Evolutionary conservation across 306 rosid species (phyloP), one percentile per base, ranked within the genome.

Genomic region (Fagus sylvatica): DNA sequence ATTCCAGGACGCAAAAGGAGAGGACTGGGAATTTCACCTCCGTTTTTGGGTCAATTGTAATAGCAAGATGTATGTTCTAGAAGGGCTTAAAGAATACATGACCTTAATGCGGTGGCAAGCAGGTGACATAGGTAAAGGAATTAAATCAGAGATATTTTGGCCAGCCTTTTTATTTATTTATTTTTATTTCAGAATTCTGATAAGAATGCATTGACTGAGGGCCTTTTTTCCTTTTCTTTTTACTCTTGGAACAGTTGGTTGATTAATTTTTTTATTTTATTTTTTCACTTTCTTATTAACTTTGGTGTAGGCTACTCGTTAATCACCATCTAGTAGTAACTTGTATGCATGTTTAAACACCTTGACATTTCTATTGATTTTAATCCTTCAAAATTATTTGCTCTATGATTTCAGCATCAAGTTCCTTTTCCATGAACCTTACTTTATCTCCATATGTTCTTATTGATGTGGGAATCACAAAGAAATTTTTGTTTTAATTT

Each of bases 61-160:
- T 37, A 49, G 74, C 78, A 69, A 30, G 19, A 78, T 83, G 65
- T 78, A 78, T 7, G 66, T 78, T n/a, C 37, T 82, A 12, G 80
- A 69, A 51, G 86, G 86, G 34, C 41, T 82, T 11, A 82, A 11
- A 73, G 13, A 61, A 33, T 82, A 82, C 74, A 82, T 74, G 73
- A 28, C 39, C 55, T 30, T 7, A 3, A 74, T 64, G 74, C 57
- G 74, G 22, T 74, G 86, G 80, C 71, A 69, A 74, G 59, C 61
- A 34, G 83, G 86, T 42, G 86, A 83, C 42, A 43, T 13, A 69
- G 86, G 86, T 83, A 75, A 53, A 46, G 51, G 51, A 46, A 46
- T 46, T 10, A 10, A 46, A 46, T 0, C 1, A 4, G 51, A 46
- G 51, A 46, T 46, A 46, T 8, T 46, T 46, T 46, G 51, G 51